Evolutionary conservation across 2,329 filamentous ascomycete species (phyloP), one percentile per base, ranked within the genome.

Genomic region (Gnomoniopsis smithogilvyi): DNA sequence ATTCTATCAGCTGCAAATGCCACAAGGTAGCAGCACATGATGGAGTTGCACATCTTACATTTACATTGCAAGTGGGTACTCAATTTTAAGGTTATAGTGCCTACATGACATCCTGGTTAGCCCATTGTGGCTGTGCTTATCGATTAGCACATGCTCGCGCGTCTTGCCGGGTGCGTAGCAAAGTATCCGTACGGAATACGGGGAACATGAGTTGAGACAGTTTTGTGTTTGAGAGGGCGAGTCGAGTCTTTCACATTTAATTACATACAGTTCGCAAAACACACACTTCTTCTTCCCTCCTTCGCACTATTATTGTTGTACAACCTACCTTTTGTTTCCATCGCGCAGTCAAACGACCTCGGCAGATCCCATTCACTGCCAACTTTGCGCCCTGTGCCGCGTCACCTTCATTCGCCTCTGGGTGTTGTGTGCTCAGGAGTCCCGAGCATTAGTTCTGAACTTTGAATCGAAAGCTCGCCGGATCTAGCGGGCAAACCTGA

Each of bases 171-270:
- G 7, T 41, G 12, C 36, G 36, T 41, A 30, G 8, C n/a, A 8
- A 30, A 30, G 26, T 14, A 4, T 6, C 19, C 19, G 6, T 30
- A 26, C 22, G 38, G 15, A 12, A 17, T 19, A 46, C 43, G n/a
- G 43, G 41, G 51, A 33, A 54, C 30, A 54, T 54, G 41, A 38
- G 41, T 54, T 54, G 52, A 54, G 52, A 54, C 52, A 47, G 26
- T 8, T 54, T 48, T 30, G 52, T 21, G 52, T 54, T 54, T 54
- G 52, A 54, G 52, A 21, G 43, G 21, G n/a, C 8, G 8, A 36
- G 19, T 22, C 12, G 26, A n/a, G 3, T 43, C 24, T 7, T 34
- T 38, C 51, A 30, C 30, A 36, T n/a, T 19, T 30, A 22, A n/a
- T n/a, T 33, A 34, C 6, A 46, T 11, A n/a, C 30, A 12, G n/a